Percentiles rank a stretch among this genome's conserved stretches.
phyloP scores from a whole-genome alignment of 108 stramenopile genomes.

The Cyclotella choctawhatcheeana region DNA sequence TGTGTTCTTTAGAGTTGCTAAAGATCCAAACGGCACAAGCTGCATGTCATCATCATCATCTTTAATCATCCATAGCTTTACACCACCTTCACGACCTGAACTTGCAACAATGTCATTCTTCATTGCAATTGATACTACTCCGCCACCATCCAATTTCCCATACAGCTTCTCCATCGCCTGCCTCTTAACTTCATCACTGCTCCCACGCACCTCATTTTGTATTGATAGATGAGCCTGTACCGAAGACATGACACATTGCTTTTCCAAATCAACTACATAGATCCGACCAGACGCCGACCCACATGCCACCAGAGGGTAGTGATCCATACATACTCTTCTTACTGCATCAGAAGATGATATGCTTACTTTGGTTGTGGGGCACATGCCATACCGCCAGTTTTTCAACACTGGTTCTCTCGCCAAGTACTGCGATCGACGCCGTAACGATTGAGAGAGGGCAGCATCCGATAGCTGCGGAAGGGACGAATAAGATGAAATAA shows the following conservation, averaged over 20 bases:
- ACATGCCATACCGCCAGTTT: slow-evolving; percentile 27
- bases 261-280: slow-evolving; percentile 64
- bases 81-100: slow-evolving; percentile 68
- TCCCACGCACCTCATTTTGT: slow-evolving; percentile 7
- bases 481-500: slow-evolving; percentile 20
- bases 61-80: slow-evolving; percentile 45
- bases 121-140: slow-evolving; percentile 54
- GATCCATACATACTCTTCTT: slow-evolving; percentile 63
- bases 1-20: slow-evolving; percentile 18
- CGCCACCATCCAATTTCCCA: slow-evolving; percentile 63
- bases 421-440: slow-evolving; percentile 13
- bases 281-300: slow-evolving; percentile 63
- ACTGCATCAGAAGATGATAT: slow-evolving; percentile 58
- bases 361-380: slow-evolving; percentile 30
- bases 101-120: slow-evolving; percentile 54
- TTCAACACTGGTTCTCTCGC: slow-evolving; percentile 2
- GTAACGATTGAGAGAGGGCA: slow-evolving; percentile 14
- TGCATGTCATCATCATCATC: neutral
- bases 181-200: slow-evolving; percentile 16
- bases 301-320: slow-evolving; percentile 67
- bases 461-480: neutral
- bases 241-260: slow-evolving; percentile 45
- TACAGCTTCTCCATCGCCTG: slow-evolving; percentile 48
- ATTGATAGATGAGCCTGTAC: slow-evolving; percentile 30
- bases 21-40: slow-evolving; percentile 17